phyloP scores from a whole-genome alignment of 2,329 filamentous ascomycete genomes.

The Magnaporthiopsis rhizophila region DNA sequence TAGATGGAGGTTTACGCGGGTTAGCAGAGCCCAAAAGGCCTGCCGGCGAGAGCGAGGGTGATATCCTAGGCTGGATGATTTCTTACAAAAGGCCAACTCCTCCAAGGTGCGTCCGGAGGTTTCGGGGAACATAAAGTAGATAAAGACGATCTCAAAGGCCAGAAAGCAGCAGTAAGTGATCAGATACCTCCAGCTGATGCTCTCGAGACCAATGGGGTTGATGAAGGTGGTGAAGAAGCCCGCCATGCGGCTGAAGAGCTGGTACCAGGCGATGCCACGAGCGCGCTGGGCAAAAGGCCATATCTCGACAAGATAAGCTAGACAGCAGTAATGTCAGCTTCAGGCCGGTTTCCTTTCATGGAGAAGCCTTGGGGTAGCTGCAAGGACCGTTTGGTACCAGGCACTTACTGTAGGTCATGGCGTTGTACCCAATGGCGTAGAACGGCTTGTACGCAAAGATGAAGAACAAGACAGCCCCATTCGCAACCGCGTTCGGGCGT shows the following conservation, averaged over 20 bases:
- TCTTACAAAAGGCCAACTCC: constrained; percentile 16
- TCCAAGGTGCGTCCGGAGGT: constrained; percentile 18
- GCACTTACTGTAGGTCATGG: constrained; percentile 50
- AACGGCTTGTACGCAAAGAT: constrained; percentile 51
- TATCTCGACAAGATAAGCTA: constrained; percentile 24
- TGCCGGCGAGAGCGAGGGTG: constrained; percentile 6
- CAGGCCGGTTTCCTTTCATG: no score
- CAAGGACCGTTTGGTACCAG: no score
- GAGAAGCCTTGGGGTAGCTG: no score
- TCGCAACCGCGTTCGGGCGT: not conserved
- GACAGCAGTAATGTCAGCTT: constrained; percentile 10
- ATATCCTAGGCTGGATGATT: constrained; percentile 13
- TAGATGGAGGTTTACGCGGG: not conserved
- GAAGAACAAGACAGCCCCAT: constrained; percentile 37
- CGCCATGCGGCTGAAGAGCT: constrained; percentile 22
- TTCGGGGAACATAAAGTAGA: constrained; percentile 18
- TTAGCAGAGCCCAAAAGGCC: not conserved
- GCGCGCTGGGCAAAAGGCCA: constrained; percentile 23
- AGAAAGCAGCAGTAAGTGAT: constrained; percentile 25
- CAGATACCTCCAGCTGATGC: constrained; percentile 23
- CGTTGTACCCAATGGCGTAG: constrained; percentile 61
- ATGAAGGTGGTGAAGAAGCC: constrained; percentile 24
- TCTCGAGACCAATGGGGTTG: constrained; percentile 22
- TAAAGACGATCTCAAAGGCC: constrained; percentile 14
- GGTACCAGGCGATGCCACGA: constrained; percentile 24